Conservation (phyloP, 2,329 filamentous ascomycete species). For the Fusarium tanahbumbuense region DNA sequence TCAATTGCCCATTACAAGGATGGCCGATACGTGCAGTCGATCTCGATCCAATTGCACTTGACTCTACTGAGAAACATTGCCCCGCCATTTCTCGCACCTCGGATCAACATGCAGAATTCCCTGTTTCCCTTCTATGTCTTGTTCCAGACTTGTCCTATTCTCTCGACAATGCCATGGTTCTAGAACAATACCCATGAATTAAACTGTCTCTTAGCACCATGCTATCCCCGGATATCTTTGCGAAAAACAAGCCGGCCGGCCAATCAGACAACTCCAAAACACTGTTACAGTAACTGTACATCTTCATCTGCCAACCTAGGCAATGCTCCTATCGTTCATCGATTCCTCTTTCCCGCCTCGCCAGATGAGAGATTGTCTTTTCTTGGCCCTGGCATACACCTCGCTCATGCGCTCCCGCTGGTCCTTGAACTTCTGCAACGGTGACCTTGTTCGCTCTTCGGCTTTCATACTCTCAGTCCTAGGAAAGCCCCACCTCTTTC, state of each 20-base stretch:
- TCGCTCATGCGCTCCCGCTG: slow-evolving; percentile 25
- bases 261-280: slow-evolving; percentile 7
- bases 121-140: not conserved
- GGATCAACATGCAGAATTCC: slow-evolving; percentile 21
- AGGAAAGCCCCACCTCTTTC: slow-evolving; percentile 30
- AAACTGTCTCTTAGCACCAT: not conserved
- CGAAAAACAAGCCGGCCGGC: not conserved
- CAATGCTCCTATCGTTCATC: not conserved
- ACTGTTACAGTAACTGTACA: not conserved
- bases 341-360: slow-evolving; percentile 16
- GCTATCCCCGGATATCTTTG: not conserved
- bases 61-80: not conserved
- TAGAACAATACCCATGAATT: slow-evolving; percentile 10
- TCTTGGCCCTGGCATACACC: slow-evolving; percentile 23
- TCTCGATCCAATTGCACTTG: slow-evolving; percentile 2
- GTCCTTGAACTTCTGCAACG: slow-evolving; percentile 31
- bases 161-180: slow-evolving; percentile 22
- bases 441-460: slow-evolving; percentile 17
- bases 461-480: slow-evolving; percentile 31
- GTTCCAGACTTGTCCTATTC: not conserved
- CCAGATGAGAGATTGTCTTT: slow-evolving; percentile 20
- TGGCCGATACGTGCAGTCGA: not conserved
- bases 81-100: slow-evolving; percentile 4
- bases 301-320: not conserved
- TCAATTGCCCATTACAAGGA: slow-evolving; percentile 2